These are phyloP conservation scores for Knoxia roxburghii DNA, from an alignment of 257 asterid genomes.

Conservation along the genomic window DNA sequence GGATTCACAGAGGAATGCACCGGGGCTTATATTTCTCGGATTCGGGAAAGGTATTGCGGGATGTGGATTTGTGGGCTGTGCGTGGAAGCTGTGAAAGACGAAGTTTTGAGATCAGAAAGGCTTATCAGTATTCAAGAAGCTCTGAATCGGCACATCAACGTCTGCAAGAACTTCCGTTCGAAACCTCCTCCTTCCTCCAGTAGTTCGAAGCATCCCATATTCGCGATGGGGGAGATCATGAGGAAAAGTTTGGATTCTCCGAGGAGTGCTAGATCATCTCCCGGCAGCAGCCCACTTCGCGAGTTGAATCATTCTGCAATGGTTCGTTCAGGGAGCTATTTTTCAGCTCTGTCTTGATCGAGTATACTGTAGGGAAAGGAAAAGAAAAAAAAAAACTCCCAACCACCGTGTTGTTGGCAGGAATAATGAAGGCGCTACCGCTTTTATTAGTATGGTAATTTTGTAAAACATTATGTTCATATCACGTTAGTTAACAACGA, in stretches of 20 bases:
- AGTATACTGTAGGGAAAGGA: no score
- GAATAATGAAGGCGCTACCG: no score
- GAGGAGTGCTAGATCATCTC: constrained; percentile 6
- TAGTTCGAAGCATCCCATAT: constrained; percentile 19
- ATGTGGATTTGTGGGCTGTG: constrained; percentile 27
- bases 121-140: constrained; percentile 16
- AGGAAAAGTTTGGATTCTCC: constrained; percentile 26
- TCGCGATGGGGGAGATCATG: constrained; percentile 22
- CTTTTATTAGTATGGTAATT: no score
- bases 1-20: constrained; percentile 32
- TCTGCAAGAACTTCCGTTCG: constrained; percentile 19
- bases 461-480: neutral
- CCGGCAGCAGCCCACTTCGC: constrained; percentile 11
- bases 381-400: no score
- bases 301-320: constrained; percentile 13
- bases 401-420: no score
- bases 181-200: constrained; percentile 9
- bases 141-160: constrained; percentile 18
- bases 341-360: constrained; percentile 5
- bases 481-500: neutral
- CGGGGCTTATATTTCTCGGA: constrained; percentile 11
- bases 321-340: constrained; percentile 2
- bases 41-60: constrained; percentile 23
- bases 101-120: constrained; percentile 19
- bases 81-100: constrained; percentile 25